phyloP scores from a whole-genome alignment of 331 rosid species.

The Ulmus americana region DNA sequence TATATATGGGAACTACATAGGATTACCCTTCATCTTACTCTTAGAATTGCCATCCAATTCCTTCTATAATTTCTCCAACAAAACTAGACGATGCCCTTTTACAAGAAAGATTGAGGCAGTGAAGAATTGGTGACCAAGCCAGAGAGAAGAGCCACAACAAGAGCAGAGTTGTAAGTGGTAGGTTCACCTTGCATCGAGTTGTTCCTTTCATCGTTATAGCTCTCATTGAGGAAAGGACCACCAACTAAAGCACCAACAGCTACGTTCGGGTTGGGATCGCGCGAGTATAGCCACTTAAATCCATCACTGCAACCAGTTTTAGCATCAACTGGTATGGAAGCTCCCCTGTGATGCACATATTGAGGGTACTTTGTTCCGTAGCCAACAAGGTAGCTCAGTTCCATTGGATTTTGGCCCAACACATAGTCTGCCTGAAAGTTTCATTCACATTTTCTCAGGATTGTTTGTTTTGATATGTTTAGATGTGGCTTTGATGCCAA shows the following conservation, averaged over 20 bases:
- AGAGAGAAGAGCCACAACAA: slow-evolving; percentile 78
- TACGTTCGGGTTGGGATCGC: slow-evolving; percentile 71
- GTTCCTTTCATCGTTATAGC: slow-evolving; percentile 69
- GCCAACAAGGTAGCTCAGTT: slow-evolving; percentile 80
- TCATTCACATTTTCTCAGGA: too few species aligned
- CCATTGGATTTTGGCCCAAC: slow-evolving; percentile 77
- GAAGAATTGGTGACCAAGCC: slow-evolving; percentile 89
- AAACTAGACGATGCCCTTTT: slow-evolving; percentile 4
- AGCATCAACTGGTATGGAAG: slow-evolving; percentile 67
- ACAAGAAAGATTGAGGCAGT: slow-evolving; percentile 55
- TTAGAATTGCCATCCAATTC: too few species aligned
- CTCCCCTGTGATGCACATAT: slow-evolving; percentile 94
- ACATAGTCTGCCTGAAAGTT: slow-evolving; percentile 70
- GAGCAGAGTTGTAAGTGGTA: slow-evolving; percentile 79
- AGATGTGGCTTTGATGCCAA: slow-evolving; percentile 1
- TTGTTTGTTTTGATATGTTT: background rate
- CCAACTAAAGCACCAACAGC: slow-evolving; percentile 97
- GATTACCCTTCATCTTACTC: too few species aligned
- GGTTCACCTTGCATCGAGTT: slow-evolving; percentile 85
- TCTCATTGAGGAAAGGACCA: slow-evolving; percentile 78
- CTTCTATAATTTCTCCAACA: too few species aligned
- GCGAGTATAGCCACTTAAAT: slow-evolving; percentile 56
- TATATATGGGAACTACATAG: too few species aligned
- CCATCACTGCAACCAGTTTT: slow-evolving; percentile 65
- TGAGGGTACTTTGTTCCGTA: slow-evolving; percentile 74